Conservation (phyloP, 768 basidiomycete genomes). For the Multifurca ochricompacta region DNA sequence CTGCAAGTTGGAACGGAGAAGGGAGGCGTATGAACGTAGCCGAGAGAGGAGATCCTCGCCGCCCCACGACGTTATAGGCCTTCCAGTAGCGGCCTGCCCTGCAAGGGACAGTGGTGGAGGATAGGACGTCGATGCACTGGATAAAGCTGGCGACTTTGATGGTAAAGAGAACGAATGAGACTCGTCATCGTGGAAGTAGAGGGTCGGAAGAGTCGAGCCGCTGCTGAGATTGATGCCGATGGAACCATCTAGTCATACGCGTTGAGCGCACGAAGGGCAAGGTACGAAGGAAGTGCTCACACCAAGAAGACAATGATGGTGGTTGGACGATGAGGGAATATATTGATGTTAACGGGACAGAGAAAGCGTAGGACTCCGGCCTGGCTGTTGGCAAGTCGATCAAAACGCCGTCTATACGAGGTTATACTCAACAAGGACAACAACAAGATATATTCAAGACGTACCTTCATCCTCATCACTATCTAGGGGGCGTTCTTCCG, state of each 20-base stretch:
- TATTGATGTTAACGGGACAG: conserved; percentile 82
- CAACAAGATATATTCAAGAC: conserved; percentile 21
- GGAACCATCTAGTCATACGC: conserved; percentile 56
- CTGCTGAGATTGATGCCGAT: conserved; percentile 84
- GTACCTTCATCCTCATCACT: conserved; percentile 71
- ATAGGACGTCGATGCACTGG: conserved; percentile 41
- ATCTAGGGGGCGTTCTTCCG: conserved; percentile 55
- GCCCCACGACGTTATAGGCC: conserved; percentile 58
- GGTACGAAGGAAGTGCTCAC: conserved; percentile 33
- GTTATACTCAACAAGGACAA: background rate
- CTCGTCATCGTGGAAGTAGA: conserved; percentile 97
- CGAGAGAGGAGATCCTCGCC: conserved; percentile 80
- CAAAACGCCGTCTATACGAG: conserved; percentile 60
- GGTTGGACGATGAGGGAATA: conserved; percentile 85
- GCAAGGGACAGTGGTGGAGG: conserved; percentile 52
- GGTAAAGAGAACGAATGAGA: conserved; percentile 64
- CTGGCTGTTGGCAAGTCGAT: conserved; percentile 78
- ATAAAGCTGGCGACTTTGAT: conserved; percentile 35
- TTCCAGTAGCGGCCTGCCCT: conserved; percentile 32
- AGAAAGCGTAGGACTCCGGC: conserved; percentile 91
- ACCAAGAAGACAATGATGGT: conserved; percentile 80
- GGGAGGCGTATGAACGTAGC: conserved; percentile 65
- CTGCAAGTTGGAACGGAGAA: conserved; percentile 82
- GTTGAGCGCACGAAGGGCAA: background rate
- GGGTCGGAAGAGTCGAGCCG: conserved; percentile 76